These are phyloP conservation scores for Porphyrellus cyaneotinctus DNA, from an alignment of 768 basidiomycete genomes.

Conservation along the genomic window DNA sequence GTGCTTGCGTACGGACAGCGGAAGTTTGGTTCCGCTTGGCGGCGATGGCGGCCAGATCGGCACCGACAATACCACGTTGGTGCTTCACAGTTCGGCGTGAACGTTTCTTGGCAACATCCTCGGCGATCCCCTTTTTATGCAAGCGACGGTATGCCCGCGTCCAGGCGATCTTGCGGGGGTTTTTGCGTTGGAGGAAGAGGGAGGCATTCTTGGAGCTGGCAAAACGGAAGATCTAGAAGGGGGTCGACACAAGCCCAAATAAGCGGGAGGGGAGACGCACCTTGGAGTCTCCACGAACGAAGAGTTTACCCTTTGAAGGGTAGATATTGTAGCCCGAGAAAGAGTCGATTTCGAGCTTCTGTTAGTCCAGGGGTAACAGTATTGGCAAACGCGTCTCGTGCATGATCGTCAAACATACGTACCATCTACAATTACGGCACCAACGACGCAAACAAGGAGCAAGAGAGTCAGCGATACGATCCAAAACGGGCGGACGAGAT, in stretches of 20 bases:
- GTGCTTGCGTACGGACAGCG: conserved; percentile 74
- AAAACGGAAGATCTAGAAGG: conserved; percentile 87
- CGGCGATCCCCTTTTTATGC: conserved; percentile 99
- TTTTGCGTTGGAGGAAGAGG: conserved; percentile 98
- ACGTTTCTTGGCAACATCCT: conserved; percentile 99
- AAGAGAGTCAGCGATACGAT: conserved; percentile 17
- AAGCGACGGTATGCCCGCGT: conserved; percentile 90
- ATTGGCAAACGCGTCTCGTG: not conserved
- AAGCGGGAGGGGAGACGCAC: conserved; percentile 39
- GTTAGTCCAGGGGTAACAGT: conserved; percentile 13
- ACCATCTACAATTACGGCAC: conserved; percentile 18
- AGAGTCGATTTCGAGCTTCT: conserved; percentile 98
- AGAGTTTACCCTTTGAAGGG: conserved; percentile 94
- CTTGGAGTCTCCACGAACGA: conserved; percentile 95
- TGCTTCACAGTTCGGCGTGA: conserved; percentile 95
- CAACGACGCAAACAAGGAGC: not conserved
- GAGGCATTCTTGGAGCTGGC: conserved; percentile 89
- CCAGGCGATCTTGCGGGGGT: conserved; percentile 99
- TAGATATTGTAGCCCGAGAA: conserved; percentile 98
- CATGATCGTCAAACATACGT: conserved; percentile 9
- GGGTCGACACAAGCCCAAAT: not conserved
- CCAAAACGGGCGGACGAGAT: conserved; percentile 12
- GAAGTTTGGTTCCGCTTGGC: conserved; percentile 92
- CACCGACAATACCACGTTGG: conserved; percentile 97
- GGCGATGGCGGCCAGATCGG: conserved; percentile 85